Base-by-base conservation (phyloP, 352 stramenopile genomes). In the Phytophthora pini region DNA sequence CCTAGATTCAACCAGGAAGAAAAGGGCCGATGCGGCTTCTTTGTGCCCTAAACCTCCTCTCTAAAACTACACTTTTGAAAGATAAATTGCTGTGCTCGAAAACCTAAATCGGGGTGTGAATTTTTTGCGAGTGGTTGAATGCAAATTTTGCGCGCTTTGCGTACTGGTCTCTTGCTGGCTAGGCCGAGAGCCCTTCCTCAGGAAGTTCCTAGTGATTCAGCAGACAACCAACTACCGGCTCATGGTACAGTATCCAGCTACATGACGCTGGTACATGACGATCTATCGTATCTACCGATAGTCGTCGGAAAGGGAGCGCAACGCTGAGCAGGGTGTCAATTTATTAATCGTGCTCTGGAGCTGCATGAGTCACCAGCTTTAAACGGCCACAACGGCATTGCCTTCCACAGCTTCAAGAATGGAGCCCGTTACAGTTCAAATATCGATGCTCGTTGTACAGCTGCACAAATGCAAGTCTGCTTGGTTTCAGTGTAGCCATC, bases 1-100 rank as follows among this genome's bases (percentile, higher is more conserved):
- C 60, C 61, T 46, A 68, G 38, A 63, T 68, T 68, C 61, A 64
- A 68, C 43, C 17, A 56, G 13, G 27, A 12, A 45, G 27, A 61
- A 50, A 49, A 48, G 10, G 6, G 36, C 9, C 40, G 3, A 31
- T 51, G 52, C 27, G 27, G 5, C 27, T 63, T 68, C 52, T 68
- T 58, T 64, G 51, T 45, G 7, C 34, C 43, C 41, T 61, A 61
- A 56, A 43, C 31, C 34, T 40, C 13, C 1, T 11, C 4, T 0
- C 2, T 61, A 70, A 70, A 70, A 53, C 2, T 5, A 22, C 5
- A 10, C 9, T 53, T 66, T 57, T 48, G 20, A 0, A 4, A 8
- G 10, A 0, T 26, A 70, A 70, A 57, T 61, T 43, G 27, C 20
- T 43, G 5, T 7, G 5, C 1, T 11, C 13, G 13, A 47, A 44